Evolutionary conservation across 192 early-diverging fungal species (phyloP).

Genomic region (Haplosporangium gracile): DNA sequence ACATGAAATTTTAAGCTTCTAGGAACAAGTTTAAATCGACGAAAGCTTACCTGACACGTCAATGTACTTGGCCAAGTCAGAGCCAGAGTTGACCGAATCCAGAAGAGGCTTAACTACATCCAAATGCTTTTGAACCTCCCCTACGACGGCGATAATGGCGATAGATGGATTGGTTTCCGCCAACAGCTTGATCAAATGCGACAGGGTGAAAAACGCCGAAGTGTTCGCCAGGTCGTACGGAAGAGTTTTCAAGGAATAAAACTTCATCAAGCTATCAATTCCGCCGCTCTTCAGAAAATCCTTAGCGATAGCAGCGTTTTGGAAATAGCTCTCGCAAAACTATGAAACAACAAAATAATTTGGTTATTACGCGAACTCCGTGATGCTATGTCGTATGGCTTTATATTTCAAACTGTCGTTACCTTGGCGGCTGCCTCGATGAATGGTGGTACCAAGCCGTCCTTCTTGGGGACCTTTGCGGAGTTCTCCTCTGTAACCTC

Average conservation of each 20-base stretch:
- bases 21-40: neutral
- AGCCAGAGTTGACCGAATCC: conserved; percentile 45
- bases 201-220: conserved; percentile 73
- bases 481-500: conserved; percentile 33
- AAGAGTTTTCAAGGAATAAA: conserved; percentile 73
- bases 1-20: neutral
- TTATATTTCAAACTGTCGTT: conserved; percentile 1
- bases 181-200: conserved; percentile 77
- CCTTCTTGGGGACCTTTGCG: conserved; percentile 65
- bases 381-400: neutral
- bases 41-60: conserved; percentile 65
- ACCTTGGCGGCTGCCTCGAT: conserved; percentile 78
- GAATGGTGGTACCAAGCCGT: conserved; percentile 63
- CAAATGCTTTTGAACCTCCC: conserved; percentile 63
- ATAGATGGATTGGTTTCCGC: conserved; percentile 71
- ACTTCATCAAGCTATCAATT: conserved; percentile 69
- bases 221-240: conserved; percentile 81
- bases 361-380: neutral
- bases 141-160: conserved; percentile 65
- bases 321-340: conserved; percentile 90
- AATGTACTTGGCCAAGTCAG: conserved; percentile 68
- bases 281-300: conserved; percentile 79
- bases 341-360: conserved; percentile 6
- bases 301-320: conserved; percentile 77
- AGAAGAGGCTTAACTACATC: conserved; percentile 60